A percentile compares a stretch with the other conserved stretches of the same genome.
These are phyloP conservation scores for Ustilago crameri DNA, from an alignment of 1,284 basidiomycete genomes.

Conservation along the genomic window DNA sequence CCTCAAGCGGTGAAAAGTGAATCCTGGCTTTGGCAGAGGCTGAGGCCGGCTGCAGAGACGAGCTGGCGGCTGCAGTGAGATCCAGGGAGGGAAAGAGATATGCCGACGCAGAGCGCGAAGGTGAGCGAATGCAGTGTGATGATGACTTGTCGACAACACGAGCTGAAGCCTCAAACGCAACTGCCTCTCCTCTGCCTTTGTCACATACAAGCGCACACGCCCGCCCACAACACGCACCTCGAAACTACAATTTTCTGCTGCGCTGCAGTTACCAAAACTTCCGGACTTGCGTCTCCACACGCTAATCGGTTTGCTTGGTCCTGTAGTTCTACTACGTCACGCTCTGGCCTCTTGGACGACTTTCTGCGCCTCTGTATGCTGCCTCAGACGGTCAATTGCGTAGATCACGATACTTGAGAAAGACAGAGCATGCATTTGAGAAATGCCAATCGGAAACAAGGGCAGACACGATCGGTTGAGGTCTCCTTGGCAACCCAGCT, in stretches of 20 bases:
- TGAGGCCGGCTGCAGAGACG: neutral
- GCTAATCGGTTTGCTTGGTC: neutral
- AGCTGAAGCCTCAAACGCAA: conserved; percentile 4
- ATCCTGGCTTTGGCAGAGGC: neutral
- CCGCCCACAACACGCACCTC: conserved; percentile 5
- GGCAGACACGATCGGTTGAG: no score
- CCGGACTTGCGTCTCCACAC: conserved; percentile 15
- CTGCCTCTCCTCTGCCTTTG: neutral
- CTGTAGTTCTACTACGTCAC: neutral
- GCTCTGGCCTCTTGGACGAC: neutral
- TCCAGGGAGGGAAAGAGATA: neutral
- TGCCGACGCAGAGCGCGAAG: conserved; percentile 8
- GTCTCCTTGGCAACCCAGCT: no score
- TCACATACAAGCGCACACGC: conserved; percentile 8
- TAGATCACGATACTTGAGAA: no score
- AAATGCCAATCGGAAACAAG: no score
- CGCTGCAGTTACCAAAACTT: conserved; percentile 9
- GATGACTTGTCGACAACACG: conserved; percentile 26
- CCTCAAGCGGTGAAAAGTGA: neutral
- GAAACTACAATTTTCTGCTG: conserved; percentile 5
- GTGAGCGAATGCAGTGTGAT: conserved; percentile 20
- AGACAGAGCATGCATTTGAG: no score
- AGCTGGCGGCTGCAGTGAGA: neutral
- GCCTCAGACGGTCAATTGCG: no score
- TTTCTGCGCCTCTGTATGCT: no score